phyloP scores from a whole-genome alignment of 1,284 basidiomycete genomes.

The Neonothopanus nambi region DNA sequence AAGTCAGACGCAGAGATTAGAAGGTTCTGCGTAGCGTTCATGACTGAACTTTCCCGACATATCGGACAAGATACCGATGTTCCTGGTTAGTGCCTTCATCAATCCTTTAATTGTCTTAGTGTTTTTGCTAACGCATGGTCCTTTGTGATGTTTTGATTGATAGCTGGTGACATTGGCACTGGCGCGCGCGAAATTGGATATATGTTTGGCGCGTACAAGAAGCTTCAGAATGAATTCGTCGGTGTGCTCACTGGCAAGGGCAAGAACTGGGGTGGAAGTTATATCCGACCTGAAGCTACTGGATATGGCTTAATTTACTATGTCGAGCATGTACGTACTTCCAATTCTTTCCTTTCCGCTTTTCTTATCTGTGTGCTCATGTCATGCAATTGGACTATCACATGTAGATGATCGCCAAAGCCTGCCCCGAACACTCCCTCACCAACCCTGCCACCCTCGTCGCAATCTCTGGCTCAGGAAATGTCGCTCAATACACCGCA shows the following conservation, averaged over 20 bases:
- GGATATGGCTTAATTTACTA: slow-evolving; percentile 83
- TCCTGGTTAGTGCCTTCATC: slow-evolving; percentile 40
- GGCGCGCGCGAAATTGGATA: slow-evolving; percentile 73
- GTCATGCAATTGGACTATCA: neutral
- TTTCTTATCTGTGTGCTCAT: neutral
- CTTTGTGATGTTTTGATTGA: neutral
- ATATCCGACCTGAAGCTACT: slow-evolving; percentile 74
- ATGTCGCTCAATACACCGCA: slow-evolving; percentile 79
- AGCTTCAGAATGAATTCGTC: slow-evolving; percentile 72
- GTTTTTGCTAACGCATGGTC: neutral
- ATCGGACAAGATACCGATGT: slow-evolving; percentile 79
- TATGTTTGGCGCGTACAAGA: slow-evolving; percentile 78
- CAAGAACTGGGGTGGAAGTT: slow-evolving; percentile 70
- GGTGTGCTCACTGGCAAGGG: slow-evolving; percentile 83
- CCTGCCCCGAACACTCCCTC: slow-evolving; percentile 47
- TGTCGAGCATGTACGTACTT: slow-evolving; percentile 61
- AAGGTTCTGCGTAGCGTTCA: slow-evolving; percentile 71
- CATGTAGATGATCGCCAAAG: slow-evolving; percentile 50
- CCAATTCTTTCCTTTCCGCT: slow-evolving; percentile 2
- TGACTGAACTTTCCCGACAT: slow-evolving; percentile 72
- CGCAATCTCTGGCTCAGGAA: slow-evolving; percentile 74
- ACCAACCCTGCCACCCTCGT: slow-evolving; percentile 50
- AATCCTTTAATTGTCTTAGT: neutral
- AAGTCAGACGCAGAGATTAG: slow-evolving; percentile 78
- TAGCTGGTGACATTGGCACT: slow-evolving; percentile 73